These are phyloP conservation scores for Sporothrix schenckii DNA, from an alignment of 2,329 filamentous ascomycete species.

Conservation along the genomic window DNA sequence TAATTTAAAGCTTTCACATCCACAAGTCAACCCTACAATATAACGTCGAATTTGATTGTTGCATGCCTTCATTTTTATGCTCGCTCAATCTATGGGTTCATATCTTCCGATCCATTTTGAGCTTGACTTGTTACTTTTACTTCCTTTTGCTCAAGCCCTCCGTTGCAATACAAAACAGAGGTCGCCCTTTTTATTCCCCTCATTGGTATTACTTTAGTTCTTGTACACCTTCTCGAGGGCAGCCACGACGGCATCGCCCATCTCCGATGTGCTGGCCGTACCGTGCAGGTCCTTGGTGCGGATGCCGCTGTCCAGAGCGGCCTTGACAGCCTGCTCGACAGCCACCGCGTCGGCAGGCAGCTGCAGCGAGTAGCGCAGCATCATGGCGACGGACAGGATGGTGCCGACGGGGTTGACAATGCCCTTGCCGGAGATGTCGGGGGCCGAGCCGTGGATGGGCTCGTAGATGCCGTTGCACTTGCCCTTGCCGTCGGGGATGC, in stretches of 20 bases:
- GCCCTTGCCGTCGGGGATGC: slow-evolving; percentile 80
- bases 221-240: slow-evolving; percentile 72
- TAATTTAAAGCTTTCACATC: no score
- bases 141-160: slow-evolving; percentile 1
- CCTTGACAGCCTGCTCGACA: slow-evolving; percentile 79
- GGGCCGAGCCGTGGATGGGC: slow-evolving; percentile 93
- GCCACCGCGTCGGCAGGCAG: slow-evolving; percentile 74
- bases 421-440: slow-evolving; percentile 88
- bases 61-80: neutral
- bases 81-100: neutral
- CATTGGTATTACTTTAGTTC: slow-evolving; percentile 36
- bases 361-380: slow-evolving; percentile 89
- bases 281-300: slow-evolving; percentile 87
- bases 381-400: slow-evolving; percentile 91
- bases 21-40: neutral
- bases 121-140: slow-evolving; percentile 5
- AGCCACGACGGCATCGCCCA: slow-evolving; percentile 75
- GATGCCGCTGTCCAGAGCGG: slow-evolving; percentile 76
- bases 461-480: slow-evolving; percentile 95
- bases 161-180: neutral
- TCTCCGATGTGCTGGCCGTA: slow-evolving; percentile 69
- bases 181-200: neutral
- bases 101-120: slow-evolving; percentile 2
- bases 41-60: neutral
- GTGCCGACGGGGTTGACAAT: slow-evolving; percentile 92